phyloP scores from a whole-genome alignment of 176 grass and related monocot species.

The Elaeis guineensis region DNA sequence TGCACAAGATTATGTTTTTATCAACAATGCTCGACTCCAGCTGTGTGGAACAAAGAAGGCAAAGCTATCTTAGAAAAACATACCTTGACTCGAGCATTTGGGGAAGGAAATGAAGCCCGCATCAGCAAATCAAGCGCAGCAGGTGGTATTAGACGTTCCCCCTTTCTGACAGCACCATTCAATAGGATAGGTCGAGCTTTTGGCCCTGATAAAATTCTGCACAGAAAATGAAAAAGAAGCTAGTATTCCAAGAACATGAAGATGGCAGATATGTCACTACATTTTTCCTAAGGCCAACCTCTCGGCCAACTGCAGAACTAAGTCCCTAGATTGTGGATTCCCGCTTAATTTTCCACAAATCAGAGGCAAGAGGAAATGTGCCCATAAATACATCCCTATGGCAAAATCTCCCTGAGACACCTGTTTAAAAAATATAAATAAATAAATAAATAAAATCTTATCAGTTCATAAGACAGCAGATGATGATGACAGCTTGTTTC shows the following conservation, averaged over 20 bases:
- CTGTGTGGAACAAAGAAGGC: too few species aligned
- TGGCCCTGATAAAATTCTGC: slow-evolving; percentile 54
- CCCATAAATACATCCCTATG: slow-evolving; percentile 73
- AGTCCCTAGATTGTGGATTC: slow-evolving; percentile 79
- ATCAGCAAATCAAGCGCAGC: slow-evolving; percentile 64
- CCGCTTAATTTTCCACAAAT: slow-evolving; percentile 62
- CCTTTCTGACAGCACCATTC: slow-evolving; percentile 82
- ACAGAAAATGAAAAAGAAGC: slow-evolving; percentile 8
- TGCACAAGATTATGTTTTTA: slow-evolving; percentile 14
- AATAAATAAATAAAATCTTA: neutral
- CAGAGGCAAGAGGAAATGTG: slow-evolving; percentile 69
- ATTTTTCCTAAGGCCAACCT: slow-evolving; percentile 33
- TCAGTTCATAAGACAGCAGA: too few species aligned
- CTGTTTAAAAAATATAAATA: slow-evolving; percentile 2
- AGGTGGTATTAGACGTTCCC: slow-evolving; percentile 74
- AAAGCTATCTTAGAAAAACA: neutral
- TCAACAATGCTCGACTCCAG: too few species aligned
- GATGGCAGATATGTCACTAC: too few species aligned
- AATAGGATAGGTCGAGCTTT: slow-evolving; percentile 77
- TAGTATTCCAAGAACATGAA: neutral
- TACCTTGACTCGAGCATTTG: slow-evolving; percentile 65
- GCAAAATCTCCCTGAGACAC: slow-evolving; percentile 75
- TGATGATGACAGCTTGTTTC: too few species aligned
- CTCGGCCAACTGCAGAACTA: slow-evolving; percentile 84
- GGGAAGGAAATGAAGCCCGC: slow-evolving; percentile 53